Base-by-base conservation (phyloP, 225 moss, liverwort and hornwort species). In the Anthoceros angustus region DNA sequence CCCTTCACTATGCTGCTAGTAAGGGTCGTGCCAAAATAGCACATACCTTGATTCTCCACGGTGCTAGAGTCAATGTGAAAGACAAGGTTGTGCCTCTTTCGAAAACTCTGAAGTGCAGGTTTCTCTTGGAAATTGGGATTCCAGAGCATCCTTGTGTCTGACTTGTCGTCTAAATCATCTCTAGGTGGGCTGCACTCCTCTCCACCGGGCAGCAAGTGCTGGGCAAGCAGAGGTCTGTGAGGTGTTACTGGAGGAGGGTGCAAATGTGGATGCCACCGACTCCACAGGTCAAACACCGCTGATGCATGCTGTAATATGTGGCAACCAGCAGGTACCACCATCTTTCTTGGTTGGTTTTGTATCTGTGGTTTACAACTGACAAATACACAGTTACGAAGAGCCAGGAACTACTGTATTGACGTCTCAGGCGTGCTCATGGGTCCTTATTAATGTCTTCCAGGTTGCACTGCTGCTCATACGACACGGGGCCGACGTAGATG, bases 1-100 rank as follows among this genome's bases (percentile, higher is more conserved):
- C 87, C 40, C 74, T 98, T 71, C 92, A 92, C 70, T 98, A 98
- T 64, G 91, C 95, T 70, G 95, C 89, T 9, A 98, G 95, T 73
- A 98, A 98, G 73, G 86, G 84, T 62, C 88, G 86, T 67, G 63
- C 64, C 49, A 79, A 84, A 41, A 79, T 89, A 62, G 84, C 92
- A 42, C 70, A 65, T 23, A 69, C 79, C 61, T 76, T 98, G 43
- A 80, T 92, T 39, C 77, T 66, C 15, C 77, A 65, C 26, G 87
- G 92, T 25, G 88, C 89, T n/a, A 89, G 86, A 76, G 62, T 92
- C 45, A 92, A 98, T 68, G 77, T 75, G 70, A 98, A 89, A 69
- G 95, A 92, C 64, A 79, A 77, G 76, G 78, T 78, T 15, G 60
- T 66, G 50, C 21, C 21, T 16, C 50, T 21, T 16, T 16, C 21